These are phyloP conservation scores for Ceriops decandra DNA, from an alignment of 345 rosid genomes.

Conservation along the genomic window DNA sequence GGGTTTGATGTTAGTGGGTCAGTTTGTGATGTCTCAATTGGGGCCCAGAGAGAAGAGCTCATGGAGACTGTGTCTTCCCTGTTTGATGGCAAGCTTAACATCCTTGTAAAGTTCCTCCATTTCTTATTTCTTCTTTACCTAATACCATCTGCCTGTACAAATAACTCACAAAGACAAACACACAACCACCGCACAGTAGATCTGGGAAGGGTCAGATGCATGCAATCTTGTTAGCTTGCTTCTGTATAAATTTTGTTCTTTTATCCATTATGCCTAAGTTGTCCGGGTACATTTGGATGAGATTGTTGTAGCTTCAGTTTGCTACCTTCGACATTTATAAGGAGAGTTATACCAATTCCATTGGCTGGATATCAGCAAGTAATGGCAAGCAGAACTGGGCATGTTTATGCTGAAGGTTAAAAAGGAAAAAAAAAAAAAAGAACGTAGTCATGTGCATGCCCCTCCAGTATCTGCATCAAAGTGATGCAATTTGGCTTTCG, in stretches of 20 bases:
- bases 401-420: too few species aligned
- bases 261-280: conserved; percentile 23
- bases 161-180: too few species aligned
- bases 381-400: too few species aligned
- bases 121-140: background rate
- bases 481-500: too few species aligned
- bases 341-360: too few species aligned
- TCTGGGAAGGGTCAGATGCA: too few species aligned
- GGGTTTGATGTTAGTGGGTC: conserved; percentile 54
- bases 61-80: conserved; percentile 15
- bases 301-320: conserved; percentile 3
- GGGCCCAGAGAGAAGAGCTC: conserved; percentile 19
- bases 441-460: too few species aligned
- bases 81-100: conserved; percentile 23
- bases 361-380: too few species aligned
- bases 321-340: background rate
- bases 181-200: background rate
- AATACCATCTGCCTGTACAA: too few species aligned
- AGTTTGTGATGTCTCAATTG: conserved; percentile 47
- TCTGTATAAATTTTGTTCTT: conserved; percentile 25
- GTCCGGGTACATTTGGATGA: background rate
- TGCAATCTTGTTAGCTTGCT: too few species aligned
- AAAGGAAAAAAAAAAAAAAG: too few species aligned
- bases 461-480: too few species aligned
- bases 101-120: conserved; percentile 10